Base-by-base conservation (phyloP, 345 rosid genomes). In the Lumnitzera racemosa region DNA sequence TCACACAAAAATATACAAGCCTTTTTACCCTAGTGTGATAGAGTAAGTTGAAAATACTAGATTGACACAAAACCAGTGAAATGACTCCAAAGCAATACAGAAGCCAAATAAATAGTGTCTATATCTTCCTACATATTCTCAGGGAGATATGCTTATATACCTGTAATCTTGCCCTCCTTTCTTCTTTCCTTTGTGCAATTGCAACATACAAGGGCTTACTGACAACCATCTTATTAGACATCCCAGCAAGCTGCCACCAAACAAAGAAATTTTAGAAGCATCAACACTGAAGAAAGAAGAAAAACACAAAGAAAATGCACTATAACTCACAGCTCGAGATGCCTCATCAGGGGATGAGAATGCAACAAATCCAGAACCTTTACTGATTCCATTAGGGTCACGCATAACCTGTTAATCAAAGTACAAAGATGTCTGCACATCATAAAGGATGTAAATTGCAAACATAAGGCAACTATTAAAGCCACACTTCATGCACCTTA, bases 351-450 rank as follows among this genome's bases (percentile, higher is more conserved):
- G 86, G 67, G 83, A 75, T 41, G 94, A 77, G 68, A 92, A 89
- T 43, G 98, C 94, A 15, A 92, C 98, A 78, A 92, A 92, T 27
- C 97, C 98, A 68, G 96, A 92, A 46, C 98, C 98, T 72, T 84
- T 80, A 61, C 94, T 92, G 54, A 83, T 74, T 59, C 97, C 98
- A 65, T 67, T 82, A 12, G 91, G 87, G 67, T 92, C 97, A 47
- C 87, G 84, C 98, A 92, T 83, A 55, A 92, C 91, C 98, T 92
- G 68, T 12, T 5, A 36, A 36, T 36, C 43, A 36, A 36, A 36
- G 10, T 5, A 4, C 1, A 9, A 36, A 9, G 11, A 5, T 36
- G 43, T 1, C 43, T 36, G 43, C 43, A 36, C 5, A 7, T 36
- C 9, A 9, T 7, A 5, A 36, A 9, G 43, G 11, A 36, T 36